Base-by-base conservation (phyloP, 306 rosid species). In the Citrullus colocynthis region DNA sequence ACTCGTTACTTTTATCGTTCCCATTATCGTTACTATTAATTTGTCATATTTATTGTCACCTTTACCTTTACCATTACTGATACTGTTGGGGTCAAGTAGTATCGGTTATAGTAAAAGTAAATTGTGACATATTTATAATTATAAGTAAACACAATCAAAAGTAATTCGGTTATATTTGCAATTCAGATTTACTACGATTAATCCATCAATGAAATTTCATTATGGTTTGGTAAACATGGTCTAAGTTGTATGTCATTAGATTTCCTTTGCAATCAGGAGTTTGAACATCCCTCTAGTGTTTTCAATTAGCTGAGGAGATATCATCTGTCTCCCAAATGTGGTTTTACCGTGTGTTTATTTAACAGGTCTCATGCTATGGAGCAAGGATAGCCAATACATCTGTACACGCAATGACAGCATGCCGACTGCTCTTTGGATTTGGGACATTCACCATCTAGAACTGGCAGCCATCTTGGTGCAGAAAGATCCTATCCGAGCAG, bases 331-430 rank as follows among this genome's bases (percentile, higher is more conserved):
- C 49, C 36, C 13, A 21, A 54, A 75, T 75, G 36, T 16, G 74
- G 7, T n/a, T 75, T 36, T 37, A 11, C 62, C 17, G 15, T 44
- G 28, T 7, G 67, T 65, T 80, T 62, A 20, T 75, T 18, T 84
- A 60, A 80, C 85, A 95, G 98, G 98, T 54, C 84, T 92, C 58
- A 63, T 88, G 90, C 86, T 96, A 28, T 95, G 98, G 98, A 95
- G 98, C 89, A 84, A 80, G 8, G 96, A 95, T 79, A 92, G 98
- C 88, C 98, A 95, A 79, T 95, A 88, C 79, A 89, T 92, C 41
- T 95, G 91, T 36, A 89, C 97, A 49, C 97, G 98, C 16, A 95
- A 92, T 3, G 97, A 95, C 54, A 92, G 97, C 85, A 92, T 92
- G 97, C 97, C 97, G 32, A 89, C 91, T 55, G 82, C 85, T 60